Evolutionary conservation across 768 basidiomycete species (phyloP).

Genomic region (Phaeolepiota aurea): DNA sequence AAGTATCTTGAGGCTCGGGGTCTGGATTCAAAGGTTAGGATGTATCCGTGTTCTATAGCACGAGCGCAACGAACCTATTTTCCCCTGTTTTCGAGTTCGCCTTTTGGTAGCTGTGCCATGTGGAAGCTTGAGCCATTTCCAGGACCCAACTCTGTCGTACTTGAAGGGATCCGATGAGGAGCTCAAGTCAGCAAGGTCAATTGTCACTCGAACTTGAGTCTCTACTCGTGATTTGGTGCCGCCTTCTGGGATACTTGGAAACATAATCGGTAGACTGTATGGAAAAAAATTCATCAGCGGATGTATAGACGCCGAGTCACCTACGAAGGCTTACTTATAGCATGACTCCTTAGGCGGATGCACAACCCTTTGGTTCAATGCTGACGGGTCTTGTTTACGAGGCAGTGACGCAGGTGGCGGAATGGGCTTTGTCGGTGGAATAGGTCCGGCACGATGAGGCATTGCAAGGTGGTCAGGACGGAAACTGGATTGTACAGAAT

Average conservation of each 20-base stretch:
- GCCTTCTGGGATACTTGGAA: constrained; percentile 72
- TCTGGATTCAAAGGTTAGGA: constrained; percentile 30
- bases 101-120: constrained; percentile 79
- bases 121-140: constrained; percentile 82
- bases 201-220: constrained; percentile 81
- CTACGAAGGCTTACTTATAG: constrained; percentile 50
- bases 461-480: constrained; percentile 21
- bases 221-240: constrained; percentile 94
- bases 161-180: constrained; percentile 51
- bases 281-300: constrained; percentile 5
- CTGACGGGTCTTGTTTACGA: constrained; percentile 44
- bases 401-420: constrained; percentile 58
- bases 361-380: constrained; percentile 50
- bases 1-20: constrained; percentile 57
- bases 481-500: constrained; percentile 17
- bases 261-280: constrained; percentile 67
- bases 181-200: constrained; percentile 69
- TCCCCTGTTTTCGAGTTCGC: constrained; percentile 75
- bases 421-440: constrained; percentile 49
- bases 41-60: constrained; percentile 1
- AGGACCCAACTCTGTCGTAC: constrained; percentile 80
- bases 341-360: constrained; percentile 69
- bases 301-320: neutral
- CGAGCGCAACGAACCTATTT: constrained; percentile 47
- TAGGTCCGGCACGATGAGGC: constrained; percentile 27